Percentiles rank a stretch among this genome's conserved stretches.
These are phyloP conservation scores for Glomus cerebriforme DNA, from an alignment of 192 early-diverging fungal genomes.

Conservation along the genomic window DNA sequence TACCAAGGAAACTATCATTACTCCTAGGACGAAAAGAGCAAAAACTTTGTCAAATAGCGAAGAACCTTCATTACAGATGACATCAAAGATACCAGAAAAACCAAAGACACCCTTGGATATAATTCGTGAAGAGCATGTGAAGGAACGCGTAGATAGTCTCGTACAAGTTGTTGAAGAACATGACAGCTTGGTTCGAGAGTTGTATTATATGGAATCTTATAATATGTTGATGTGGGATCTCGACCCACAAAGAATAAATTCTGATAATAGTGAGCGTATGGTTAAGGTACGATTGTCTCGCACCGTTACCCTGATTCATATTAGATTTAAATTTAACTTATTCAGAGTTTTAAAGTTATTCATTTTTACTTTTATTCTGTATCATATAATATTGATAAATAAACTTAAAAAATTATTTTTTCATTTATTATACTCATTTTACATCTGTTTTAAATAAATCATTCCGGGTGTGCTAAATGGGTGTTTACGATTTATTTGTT, in stretches of 20 bases:
- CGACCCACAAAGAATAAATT: conserved; percentile 51
- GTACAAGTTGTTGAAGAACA: conserved; percentile 53
- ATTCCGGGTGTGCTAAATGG: background rate
- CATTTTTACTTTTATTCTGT: conserved; percentile 15
- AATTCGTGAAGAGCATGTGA: conserved; percentile 37
- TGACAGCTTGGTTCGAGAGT: conserved; percentile 56
- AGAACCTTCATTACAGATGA: background rate
- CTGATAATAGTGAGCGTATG: conserved; percentile 58
- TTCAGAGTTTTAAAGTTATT: background rate
- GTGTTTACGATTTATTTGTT: background rate
- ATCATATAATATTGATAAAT: background rate
- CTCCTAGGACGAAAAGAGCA: conserved; percentile 4
- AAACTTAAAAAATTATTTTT: background rate
- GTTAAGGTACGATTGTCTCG: conserved; percentile 43
- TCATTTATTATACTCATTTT: no score
- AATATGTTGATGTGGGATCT: conserved; percentile 50
- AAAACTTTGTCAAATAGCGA: conserved; percentile 23
- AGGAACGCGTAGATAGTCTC: conserved; percentile 46
- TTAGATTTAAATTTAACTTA: conserved; percentile 10
- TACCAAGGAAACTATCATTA: background rate
- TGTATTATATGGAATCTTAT: conserved; percentile 60
- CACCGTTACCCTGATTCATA: background rate
- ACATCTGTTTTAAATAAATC: conserved; percentile 6
- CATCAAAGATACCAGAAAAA: background rate
- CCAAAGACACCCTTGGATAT: conserved; percentile 49